Percentiles rank a stretch among this genome's conserved stretches.
Evolutionary conservation across 345 rosid species (phyloP).

Genomic region (Citrus trifoliata): DNA sequence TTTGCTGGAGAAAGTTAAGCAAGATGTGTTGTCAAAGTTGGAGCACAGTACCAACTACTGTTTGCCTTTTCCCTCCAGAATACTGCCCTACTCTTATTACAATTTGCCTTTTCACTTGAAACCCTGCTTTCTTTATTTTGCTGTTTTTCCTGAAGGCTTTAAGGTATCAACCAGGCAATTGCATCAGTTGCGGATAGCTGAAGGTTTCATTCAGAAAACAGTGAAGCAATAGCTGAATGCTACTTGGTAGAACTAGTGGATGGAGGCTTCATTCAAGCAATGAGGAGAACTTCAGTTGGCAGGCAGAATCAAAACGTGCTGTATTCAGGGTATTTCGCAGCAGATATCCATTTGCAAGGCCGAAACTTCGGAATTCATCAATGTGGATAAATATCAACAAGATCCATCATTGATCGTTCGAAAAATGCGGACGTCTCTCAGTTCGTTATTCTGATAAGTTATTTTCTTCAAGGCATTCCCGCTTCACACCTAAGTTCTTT

Average conservation of each 20-base stretch:
- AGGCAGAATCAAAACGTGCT: neutral
- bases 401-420: too few relatives aligned
- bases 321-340: neutral
- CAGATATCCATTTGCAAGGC: too few relatives aligned
- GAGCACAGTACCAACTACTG: too few relatives aligned
- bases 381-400: too few relatives aligned
- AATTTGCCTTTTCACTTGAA: neutral
- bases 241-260: neutral
- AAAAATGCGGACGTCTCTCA: too few relatives aligned
- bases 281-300: neutral
- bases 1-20: neutral
- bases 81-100: too few relatives aligned
- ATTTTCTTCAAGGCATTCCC: too few relatives aligned
- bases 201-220: conserved; percentile 1
- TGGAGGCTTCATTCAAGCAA: neutral
- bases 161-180: neutral
- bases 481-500: neutral
- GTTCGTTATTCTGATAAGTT: too few relatives aligned
- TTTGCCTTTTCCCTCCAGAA: too few relatives aligned
- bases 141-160: neutral
- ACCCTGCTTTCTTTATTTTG: neutral
- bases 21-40: neutral
- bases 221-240: neutral
- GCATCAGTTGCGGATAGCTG: conserved; percentile 7
- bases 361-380: neutral